Evolutionary conservation across 108 stramenopile genomes (phyloP).

Genomic region (Cyclotella baltica): DNA sequence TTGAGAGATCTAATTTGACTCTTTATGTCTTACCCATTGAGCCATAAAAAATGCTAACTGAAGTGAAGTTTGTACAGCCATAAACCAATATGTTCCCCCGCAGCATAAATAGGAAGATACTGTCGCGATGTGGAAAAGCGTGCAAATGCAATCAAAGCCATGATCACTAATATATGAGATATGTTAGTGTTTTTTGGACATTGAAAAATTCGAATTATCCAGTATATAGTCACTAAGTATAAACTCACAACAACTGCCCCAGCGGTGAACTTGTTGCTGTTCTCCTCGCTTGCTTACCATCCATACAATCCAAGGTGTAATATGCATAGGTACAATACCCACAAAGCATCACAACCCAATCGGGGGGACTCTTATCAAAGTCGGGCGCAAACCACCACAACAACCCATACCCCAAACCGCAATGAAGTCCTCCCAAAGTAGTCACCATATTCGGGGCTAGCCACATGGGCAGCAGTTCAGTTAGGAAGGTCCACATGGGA

Average conservation of each 20-base stretch:
- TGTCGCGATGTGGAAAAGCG: constrained; percentile 66
- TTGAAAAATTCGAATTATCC: neutral
- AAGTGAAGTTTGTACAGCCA: constrained; percentile 70
- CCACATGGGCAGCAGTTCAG: constrained; percentile 83
- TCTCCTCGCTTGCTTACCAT: constrained; percentile 97
- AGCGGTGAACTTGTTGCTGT: constrained; percentile 91
- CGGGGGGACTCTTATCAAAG: constrained; percentile 61
- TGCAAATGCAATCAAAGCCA: constrained; percentile 94
- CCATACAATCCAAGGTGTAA: constrained; percentile 98
- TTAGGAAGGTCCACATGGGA: constrained; percentile 84
- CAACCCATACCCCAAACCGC: constrained; percentile 60
- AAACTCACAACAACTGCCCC: constrained; percentile 93
- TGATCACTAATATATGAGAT: constrained; percentile 71
- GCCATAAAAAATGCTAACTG: constrained; percentile 91
- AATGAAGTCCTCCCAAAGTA: constrained; percentile 75
- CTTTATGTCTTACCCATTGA: constrained; percentile 71
- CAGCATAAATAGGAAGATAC: constrained; percentile 53
- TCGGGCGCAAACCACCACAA: constrained; percentile 61
- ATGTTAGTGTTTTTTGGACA: neutral
- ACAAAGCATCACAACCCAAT: constrained; percentile 67
- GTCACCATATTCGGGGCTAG: constrained; percentile 94
- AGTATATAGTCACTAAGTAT: neutral
- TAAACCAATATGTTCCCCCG: constrained; percentile 60
- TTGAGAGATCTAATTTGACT: neutral
- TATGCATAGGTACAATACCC: constrained; percentile 75